Evolutionary conservation across 345 rosid species (phyloP).

Genomic region (Eucalyptus erythrocorys): DNA sequence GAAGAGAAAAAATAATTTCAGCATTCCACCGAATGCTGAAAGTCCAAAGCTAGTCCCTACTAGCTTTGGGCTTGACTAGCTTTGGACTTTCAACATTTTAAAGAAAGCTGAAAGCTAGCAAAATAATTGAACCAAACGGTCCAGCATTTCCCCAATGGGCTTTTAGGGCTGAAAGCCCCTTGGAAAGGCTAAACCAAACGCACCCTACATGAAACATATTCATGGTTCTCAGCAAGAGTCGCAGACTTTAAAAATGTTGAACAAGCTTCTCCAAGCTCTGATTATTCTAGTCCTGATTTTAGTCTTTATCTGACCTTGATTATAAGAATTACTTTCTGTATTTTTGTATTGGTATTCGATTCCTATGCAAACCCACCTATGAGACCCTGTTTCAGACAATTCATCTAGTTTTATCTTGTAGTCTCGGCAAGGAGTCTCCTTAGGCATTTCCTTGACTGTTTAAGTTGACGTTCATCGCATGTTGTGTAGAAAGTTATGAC

Average conservation of each 20-base stretch:
- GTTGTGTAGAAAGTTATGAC: neutral
- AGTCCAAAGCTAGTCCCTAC: too few species aligned
- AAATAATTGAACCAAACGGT: too few species aligned
- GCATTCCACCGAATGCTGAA: too few species aligned
- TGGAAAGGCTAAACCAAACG: too few species aligned
- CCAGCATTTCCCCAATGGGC: too few species aligned
- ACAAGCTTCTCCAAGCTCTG: neutral
- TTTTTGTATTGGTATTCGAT: neutral
- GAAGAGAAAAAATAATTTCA: too few species aligned
- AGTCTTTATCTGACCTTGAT: neutral
- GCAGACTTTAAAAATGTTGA: neutral
- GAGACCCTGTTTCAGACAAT: neutral
- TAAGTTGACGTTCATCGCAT: neutral
- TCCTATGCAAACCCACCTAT: neutral
- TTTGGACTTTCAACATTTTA: too few species aligned
- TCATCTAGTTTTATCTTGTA: neutral
- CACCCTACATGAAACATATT: neutral
- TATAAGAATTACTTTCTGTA: neutral
- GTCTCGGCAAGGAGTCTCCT: neutral
- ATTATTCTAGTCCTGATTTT: neutral
- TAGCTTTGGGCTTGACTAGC: too few species aligned
- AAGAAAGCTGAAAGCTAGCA: too few species aligned
- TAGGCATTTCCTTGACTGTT: neutral
- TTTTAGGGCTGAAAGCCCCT: too few species aligned
- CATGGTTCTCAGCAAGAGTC: neutral